Evolutionary conservation across 345 rosid genomes (phyloP).

Genomic region (Eucalyptus cloeziana): DNA sequence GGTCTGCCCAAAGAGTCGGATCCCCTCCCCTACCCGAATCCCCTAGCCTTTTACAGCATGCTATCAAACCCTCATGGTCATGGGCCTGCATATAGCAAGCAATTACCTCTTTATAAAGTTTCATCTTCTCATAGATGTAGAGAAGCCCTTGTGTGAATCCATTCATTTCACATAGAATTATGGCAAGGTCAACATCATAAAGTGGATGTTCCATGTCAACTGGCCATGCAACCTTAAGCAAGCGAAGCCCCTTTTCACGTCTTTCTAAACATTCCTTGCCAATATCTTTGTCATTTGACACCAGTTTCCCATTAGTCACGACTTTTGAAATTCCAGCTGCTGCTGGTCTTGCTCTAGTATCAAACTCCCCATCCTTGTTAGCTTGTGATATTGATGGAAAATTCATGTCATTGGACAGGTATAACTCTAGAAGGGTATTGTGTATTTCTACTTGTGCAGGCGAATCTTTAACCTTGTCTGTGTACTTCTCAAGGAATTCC

Average conservation of each 20-base stretch:
- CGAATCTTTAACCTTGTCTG: slow-evolving; percentile 80
- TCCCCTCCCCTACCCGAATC: slow-evolving; percentile 93
- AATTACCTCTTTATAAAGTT: slow-evolving; percentile 87
- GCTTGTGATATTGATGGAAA: slow-evolving; percentile 57
- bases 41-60: slow-evolving; percentile 92
- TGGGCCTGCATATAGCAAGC: slow-evolving; percentile 98
- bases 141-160: slow-evolving; percentile 76
- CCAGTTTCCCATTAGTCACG: slow-evolving; percentile 27
- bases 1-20: slow-evolving; percentile 96
- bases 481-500: slow-evolving; percentile 84
- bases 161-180: slow-evolving; percentile 95
- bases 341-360: slow-evolving; percentile 25
- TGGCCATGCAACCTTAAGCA: slow-evolving; percentile 12
- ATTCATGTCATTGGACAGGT: slow-evolving; percentile 83
- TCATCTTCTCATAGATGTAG: slow-evolving; percentile 93
- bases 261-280: slow-evolving; percentile 38
- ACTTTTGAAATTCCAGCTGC: slow-evolving; percentile 13
- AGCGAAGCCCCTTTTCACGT: slow-evolving; percentile 52
- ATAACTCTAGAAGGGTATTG: slow-evolving; percentile 84
- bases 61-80: slow-evolving; percentile 90
- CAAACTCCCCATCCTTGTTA: slow-evolving; percentile 31
- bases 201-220: slow-evolving; percentile 75
- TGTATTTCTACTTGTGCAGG: slow-evolving; percentile 97
- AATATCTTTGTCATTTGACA: slow-evolving; percentile 17
- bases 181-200: slow-evolving; percentile 94